Evolutionary conservation across 768 basidiomycete genomes (phyloP), one percentile per base, ranked within the genome.

Genomic region (Dendrothele bispora): DNA sequence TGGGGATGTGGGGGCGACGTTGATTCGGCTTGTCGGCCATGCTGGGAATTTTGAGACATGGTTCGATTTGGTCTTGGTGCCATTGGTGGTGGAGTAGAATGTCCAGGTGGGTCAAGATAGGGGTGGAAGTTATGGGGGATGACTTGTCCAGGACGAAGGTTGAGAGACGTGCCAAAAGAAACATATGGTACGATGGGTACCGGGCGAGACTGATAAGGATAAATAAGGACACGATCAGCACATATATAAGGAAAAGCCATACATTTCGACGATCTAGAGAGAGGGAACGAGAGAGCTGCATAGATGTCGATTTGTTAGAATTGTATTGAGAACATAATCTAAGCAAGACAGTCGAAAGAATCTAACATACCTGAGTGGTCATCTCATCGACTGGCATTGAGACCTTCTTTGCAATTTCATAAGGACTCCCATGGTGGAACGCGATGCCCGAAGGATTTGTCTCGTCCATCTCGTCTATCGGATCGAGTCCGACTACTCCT

Each of bases 381-480:
- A 7, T n/a, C 42, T 29, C n/a, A 7, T 24, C 11, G n/a, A n/a
- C 30, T 12, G 10, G 21, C 11, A 11, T 11, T 20, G 49, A 26
- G 11, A 69, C 56, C 36, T 61, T 69, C 30, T 61, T 60, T 32
- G 78, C 73, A 2, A 77, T 85, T 58, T 91, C 86, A 56, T 90
- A 91, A n/a, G 86, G 87, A 0, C 87, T 83, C 26, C 70, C 71
- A 55, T 90, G 86, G 59, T 90, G 88, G 52, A 84, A 66, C 15
- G 72, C 63, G 7, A 73, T 50, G 3, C 88, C 88, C 49, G 82
- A 72, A 2, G 88, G 86, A 61, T 82, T 85, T 5, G 80, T 79
- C 60, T 88, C 86, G 61, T 91, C 89, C 27, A 91, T 65, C 62
- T 88, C 85, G 59, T 91, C 88, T 51, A 91, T 84, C 25, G 75